Percentiles rank a stretch among this genome's conserved stretches.
These are phyloP conservation scores for Agastache rugosa DNA, from an alignment of 257 asterid species.

Conservation along the genomic window DNA sequence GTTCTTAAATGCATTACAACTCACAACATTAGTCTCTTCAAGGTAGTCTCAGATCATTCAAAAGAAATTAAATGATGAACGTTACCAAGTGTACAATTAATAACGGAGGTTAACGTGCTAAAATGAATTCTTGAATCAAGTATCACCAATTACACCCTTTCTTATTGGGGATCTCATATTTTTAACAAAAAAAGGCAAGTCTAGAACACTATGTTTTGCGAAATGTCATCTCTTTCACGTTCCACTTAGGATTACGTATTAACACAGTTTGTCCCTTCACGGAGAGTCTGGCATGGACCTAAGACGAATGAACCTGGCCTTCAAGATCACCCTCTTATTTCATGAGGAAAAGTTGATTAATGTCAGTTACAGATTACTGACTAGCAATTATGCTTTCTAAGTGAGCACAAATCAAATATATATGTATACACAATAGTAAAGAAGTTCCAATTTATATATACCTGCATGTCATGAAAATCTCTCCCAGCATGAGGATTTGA, in stretches of 20 bases:
- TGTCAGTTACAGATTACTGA: neutral
- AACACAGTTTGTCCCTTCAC: conserved; percentile 15
- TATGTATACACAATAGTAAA: neutral
- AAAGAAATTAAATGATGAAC: conserved; percentile 6
- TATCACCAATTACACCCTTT: conserved; percentile 14
- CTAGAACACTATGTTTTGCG: conserved; percentile 7
- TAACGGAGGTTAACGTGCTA: neutral
- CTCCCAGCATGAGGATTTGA: conserved; percentile 86
- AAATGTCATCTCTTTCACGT: conserved; percentile 11
- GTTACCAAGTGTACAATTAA: neutral
- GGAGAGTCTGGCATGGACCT: neutral
- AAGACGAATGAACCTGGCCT: conserved; percentile 7
- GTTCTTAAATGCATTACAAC: neutral
- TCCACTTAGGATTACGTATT: neutral
- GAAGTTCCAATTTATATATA: conserved; percentile 38
- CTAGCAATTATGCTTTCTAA: conserved; percentile 11
- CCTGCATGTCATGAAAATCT: conserved; percentile 99
- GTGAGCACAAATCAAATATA: conserved; percentile 20
- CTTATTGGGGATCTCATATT: neutral
- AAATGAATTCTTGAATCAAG: conserved; percentile 18
- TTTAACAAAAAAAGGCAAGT: neutral
- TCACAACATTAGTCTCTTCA: conserved; percentile 8
- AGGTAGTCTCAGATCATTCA: conserved; percentile 25
- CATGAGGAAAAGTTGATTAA: neutral
- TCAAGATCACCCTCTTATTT: conserved; percentile 24